These are phyloP conservation scores for Acarospora socialis DNA, from an alignment of 2,329 filamentous ascomycete species.

Conservation along the genomic window DNA sequence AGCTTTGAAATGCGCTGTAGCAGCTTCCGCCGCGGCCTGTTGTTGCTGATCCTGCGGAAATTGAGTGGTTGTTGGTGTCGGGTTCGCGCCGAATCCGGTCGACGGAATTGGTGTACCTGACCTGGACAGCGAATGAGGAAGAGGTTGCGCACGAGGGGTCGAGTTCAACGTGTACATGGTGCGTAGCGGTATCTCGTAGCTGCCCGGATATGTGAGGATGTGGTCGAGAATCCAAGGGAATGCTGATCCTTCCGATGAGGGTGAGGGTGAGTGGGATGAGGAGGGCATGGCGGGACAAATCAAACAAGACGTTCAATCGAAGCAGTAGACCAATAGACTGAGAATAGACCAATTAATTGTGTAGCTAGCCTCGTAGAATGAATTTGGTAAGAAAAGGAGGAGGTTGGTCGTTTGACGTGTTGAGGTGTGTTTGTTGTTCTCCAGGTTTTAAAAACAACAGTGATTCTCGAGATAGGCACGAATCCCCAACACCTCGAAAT, in stretches of 20 bases:
- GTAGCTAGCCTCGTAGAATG: too few species aligned
- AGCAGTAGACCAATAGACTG: too few species aligned
- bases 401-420: too few species aligned
- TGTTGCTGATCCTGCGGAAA: constrained; percentile 17
- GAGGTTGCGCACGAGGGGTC: constrained; percentile 31
- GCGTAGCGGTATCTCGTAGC: constrained; percentile 51
- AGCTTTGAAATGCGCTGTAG: constrained; percentile 34
- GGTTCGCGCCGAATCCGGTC: constrained; percentile 21
- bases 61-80: constrained; percentile 23
- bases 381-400: too few species aligned
- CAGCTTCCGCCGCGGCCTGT: constrained; percentile 19
- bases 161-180: constrained; percentile 56
- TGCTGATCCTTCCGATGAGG: constrained; percentile 24
- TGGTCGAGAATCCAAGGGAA: constrained; percentile 44
- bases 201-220: constrained; percentile 45
- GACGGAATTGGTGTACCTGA: constrained; percentile 23
- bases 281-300: too few species aligned
- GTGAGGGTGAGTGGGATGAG: too few species aligned
- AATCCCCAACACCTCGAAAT: too few species aligned
- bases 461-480: too few species aligned
- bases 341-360: too few species aligned
- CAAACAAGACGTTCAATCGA: too few species aligned
- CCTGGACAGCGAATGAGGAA: constrained; percentile 14
- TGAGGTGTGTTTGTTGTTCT: too few species aligned
- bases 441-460: too few species aligned